A percentile compares a stretch with the other conserved stretches of the same genome.
Conservation (phyloP, 2,329 filamentous ascomycete genomes). For the Boeremia exigua region DNA sequence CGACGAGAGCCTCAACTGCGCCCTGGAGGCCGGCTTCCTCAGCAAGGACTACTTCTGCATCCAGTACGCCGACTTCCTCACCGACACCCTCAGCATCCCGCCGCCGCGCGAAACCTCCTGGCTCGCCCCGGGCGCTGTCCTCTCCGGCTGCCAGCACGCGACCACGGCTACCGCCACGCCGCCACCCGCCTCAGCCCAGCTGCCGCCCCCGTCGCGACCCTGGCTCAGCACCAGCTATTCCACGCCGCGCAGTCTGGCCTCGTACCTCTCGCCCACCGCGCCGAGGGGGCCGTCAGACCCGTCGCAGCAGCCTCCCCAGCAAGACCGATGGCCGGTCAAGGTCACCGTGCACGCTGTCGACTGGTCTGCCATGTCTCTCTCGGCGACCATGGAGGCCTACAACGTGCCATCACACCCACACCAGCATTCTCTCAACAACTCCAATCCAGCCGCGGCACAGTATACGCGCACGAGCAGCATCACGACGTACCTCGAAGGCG, state of each 20-base stretch:
- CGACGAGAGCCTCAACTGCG: conserved; percentile 61
- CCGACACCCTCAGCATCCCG: conserved; percentile 59
- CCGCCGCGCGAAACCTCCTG: conserved; percentile 64
- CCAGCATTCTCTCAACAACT: conserved; percentile 33
- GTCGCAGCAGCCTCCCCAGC: conserved; percentile 35
- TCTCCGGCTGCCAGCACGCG: conserved; percentile 68
- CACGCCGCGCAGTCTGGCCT: conserved; percentile 33
- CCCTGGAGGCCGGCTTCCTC: conserved; percentile 60
- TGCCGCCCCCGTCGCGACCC: conserved; percentile 43
- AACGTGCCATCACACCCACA: conserved; percentile 62
- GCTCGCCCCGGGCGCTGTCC: conserved; percentile 66
- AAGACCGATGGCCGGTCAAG: conserved; percentile 71
- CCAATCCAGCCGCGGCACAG: conserved; percentile 12
- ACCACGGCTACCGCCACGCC: conserved; percentile 35
- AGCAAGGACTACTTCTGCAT: conserved; percentile 57
- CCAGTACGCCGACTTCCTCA: conserved; percentile 63
- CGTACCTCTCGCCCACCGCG: conserved; percentile 25
- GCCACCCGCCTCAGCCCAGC: conserved; percentile 8
- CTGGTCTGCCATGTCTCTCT: conserved; percentile 65
- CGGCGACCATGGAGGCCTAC: conserved; percentile 73
- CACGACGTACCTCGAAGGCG: conserved; percentile 71
- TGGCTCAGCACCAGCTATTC: conserved; percentile 47
- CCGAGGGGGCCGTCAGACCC: conserved; percentile 2
- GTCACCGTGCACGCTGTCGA: conserved; percentile 70
- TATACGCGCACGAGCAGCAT: conserved; percentile 55